Base-by-base conservation (phyloP, 75 land plant genomes). In the Azolla pinnata region DNA sequence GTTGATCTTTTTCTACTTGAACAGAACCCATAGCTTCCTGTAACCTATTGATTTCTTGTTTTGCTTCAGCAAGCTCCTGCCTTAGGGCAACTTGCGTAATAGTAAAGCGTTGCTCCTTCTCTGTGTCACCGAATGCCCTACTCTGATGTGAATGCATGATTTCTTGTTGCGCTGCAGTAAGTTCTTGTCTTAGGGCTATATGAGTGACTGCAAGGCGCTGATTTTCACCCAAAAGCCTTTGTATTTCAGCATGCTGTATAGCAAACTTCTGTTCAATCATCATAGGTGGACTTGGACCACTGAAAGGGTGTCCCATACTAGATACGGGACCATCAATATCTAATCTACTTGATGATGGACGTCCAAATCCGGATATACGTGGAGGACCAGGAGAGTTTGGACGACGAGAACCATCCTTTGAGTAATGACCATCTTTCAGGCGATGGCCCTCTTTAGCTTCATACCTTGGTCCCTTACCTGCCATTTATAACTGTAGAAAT, bases 171-270 rank as follows among this genome's bases (percentile, higher is more conserved):
- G 76, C 67, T 18, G 61, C 80, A 54, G 73, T 60, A 23, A 85
- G 78, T 7, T 90, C 87, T 57, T 79, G 82, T 64, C 90, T 73
- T 56, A 90, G 57, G 35, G 84, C 61, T 4, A 72, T 72, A 74
- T 90, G 84, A 17, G 96, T 83, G 17, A 92, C 87, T 25, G 87
- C 96, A 56, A 90, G 71, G 57, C 87, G 71, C 58, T 86, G 96
- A 57, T 90, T 90, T 44, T 81, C 91, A 8, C 63, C 68, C 23
- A 67, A 69, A 47, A 90, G 78, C 54, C 69, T 73, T 57, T 86
- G 71, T 54, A 90, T 83, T 77, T 90, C 96, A 49, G 71, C 66
- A 51, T 90, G 83, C 65, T 90, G 96, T 23, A 52, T 54, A 31
- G 77, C 76, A 66, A 86, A 60, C 73, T 87, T 89, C 63, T 83